phyloP scores from a whole-genome alignment of 331 rosid species.

The Telfairia occidentalis region DNA sequence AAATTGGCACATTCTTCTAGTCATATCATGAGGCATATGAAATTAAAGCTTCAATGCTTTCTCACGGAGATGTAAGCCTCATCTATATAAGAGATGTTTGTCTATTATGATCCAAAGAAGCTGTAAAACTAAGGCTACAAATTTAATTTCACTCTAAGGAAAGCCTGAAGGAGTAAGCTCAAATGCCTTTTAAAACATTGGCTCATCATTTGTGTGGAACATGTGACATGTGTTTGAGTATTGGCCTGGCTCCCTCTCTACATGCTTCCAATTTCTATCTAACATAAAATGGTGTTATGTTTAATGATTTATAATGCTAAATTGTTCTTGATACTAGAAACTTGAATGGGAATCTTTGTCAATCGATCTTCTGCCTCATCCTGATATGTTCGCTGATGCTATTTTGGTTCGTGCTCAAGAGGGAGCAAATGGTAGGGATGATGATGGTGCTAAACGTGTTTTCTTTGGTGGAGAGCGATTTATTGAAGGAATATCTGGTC shows the following conservation, averaged over 20 bases:
- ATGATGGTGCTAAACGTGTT: constrained; percentile 91
- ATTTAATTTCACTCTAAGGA: neutral
- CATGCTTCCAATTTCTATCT: neutral
- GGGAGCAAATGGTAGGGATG: constrained; percentile 63
- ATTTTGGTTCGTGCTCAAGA: constrained; percentile 37
- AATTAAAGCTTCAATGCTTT: neutral
- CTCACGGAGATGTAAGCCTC: neutral
- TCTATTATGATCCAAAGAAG: neutral
- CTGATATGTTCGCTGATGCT: constrained; percentile 87
- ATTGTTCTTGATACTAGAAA: constrained; percentile 46
- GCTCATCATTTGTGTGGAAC: neutral
- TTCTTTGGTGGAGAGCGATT: constrained; percentile 95
- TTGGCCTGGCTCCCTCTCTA: neutral
- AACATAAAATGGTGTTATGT: neutral
- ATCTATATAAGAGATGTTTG: neutral
- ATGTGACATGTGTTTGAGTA: neutral
- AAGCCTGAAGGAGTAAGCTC: neutral
- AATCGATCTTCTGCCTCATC: constrained; percentile 94
- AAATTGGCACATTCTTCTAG: neutral
- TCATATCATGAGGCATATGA: neutral
- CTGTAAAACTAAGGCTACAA: neutral
- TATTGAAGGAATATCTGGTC: constrained; percentile 88
- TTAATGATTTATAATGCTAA: constrained; percentile 14
- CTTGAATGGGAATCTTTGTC: constrained; percentile 93
- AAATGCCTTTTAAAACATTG: neutral